phyloP scores from a whole-genome alignment of 2,329 filamentous ascomycete genomes.

The Pseudophaeomoniella oleicola region DNA sequence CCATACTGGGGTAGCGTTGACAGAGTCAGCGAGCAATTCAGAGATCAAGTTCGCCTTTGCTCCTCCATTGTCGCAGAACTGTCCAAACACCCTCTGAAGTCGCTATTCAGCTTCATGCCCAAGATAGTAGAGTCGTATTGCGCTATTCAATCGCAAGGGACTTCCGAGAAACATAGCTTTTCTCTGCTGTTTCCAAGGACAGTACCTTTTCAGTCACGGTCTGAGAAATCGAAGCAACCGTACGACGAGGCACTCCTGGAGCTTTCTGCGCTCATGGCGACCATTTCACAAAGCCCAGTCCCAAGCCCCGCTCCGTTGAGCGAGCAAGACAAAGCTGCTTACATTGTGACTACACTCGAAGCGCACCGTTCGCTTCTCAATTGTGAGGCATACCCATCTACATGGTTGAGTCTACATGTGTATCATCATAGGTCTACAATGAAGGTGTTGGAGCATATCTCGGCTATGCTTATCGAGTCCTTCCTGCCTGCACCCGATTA shows the following conservation, averaged over 20 bases:
- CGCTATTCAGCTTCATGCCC: constrained; percentile 78
- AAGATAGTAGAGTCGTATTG: constrained; percentile 85
- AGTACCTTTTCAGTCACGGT: constrained; percentile 73
- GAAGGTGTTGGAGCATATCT: constrained; percentile 69
- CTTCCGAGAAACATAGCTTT: constrained; percentile 44
- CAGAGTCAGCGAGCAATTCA: constrained; percentile 69
- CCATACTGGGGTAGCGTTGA: constrained; percentile 78
- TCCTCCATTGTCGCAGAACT: constrained; percentile 86
- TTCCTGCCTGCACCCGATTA: constrained; percentile 84
- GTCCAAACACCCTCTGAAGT: constrained; percentile 59
- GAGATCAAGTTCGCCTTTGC: constrained; percentile 82
- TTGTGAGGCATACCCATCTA: constrained; percentile 75
- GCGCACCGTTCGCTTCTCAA: constrained; percentile 80
- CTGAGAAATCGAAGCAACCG: constrained; percentile 42
- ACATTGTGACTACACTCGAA: constrained; percentile 61
- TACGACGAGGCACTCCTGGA: constrained; percentile 86
- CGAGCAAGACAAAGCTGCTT: constrained; percentile 57
- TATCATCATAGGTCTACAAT: constrained; percentile 86
- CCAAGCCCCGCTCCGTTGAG: constrained; percentile 22
- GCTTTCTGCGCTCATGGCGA: constrained; percentile 72
- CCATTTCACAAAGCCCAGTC: constrained; percentile 58
- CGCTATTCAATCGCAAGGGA: constrained; percentile 53
- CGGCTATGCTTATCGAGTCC: constrained; percentile 62
- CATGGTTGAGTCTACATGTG: constrained; percentile 87
- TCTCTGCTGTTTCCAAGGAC: constrained; percentile 80